phyloP scores from a whole-genome alignment of 1,284 basidiomycete genomes.

The Cryptococcus sp. region DNA sequence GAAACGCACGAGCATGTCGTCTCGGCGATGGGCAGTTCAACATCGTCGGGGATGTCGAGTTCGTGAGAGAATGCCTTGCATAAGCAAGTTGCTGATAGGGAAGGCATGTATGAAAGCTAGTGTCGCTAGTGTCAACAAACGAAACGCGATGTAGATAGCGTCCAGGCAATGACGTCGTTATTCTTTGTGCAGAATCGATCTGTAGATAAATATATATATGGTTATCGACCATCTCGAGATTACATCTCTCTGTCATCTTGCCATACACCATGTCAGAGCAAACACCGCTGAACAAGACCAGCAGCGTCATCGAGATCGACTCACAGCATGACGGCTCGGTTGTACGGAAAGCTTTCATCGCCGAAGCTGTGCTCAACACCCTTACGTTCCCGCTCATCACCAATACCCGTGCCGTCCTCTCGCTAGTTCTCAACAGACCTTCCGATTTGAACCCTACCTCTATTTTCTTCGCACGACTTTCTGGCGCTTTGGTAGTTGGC shows the following conservation, averaged over 20 bases:
- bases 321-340: conserved; percentile 11
- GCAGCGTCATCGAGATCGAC: conserved; percentile 11
- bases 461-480: conserved; percentile 24
- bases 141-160: too few relatives aligned
- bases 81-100: conserved; percentile 1
- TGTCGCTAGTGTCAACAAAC: too few relatives aligned
- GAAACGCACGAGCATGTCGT: conserved; percentile 7
- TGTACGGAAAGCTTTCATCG: conserved; percentile 28
- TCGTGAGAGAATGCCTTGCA: conserved; percentile 4
- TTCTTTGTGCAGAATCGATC: too few relatives aligned
- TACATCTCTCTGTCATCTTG: too few relatives aligned
- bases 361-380: conserved; percentile 28
- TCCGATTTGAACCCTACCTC: conserved; percentile 23
- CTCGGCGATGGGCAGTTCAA: conserved; percentile 1
- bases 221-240: too few relatives aligned
- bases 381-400: conserved; percentile 29
- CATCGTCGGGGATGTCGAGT: background rate
- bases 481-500: conserved; percentile 29
- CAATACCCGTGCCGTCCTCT: conserved; percentile 19
- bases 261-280: conserved; percentile 5
- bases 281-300: background rate
- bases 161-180: too few relatives aligned
- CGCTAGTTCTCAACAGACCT: conserved; percentile 22
- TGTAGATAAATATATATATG: too few relatives aligned
- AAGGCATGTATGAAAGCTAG: background rate